Percentiles rank a stretch among this genome's conserved stretches.
phyloP scores from a whole-genome alignment of 2,329 filamentous ascomycete genomes.

The Kalmusia sp. region DNA sequence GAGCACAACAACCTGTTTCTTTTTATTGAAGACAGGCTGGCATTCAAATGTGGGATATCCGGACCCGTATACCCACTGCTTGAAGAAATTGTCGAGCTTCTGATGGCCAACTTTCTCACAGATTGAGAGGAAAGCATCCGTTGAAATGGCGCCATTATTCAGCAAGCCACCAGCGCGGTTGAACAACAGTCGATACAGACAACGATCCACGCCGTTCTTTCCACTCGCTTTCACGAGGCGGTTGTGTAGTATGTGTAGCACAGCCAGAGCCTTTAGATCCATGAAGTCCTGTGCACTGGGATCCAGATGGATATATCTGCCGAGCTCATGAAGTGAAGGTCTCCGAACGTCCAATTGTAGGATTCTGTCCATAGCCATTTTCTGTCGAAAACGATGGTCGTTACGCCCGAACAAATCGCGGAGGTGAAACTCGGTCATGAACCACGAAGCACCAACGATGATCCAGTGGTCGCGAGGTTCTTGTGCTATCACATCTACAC shows the following conservation, averaged over 20 bases:
- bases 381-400: constrained; percentile 90
- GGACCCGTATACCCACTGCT: constrained; percentile 87
- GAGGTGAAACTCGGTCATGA: constrained; percentile 94
- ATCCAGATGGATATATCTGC: constrained; percentile 78
- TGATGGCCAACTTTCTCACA: constrained; percentile 90
- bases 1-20: constrained; percentile 93
- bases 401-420: constrained; percentile 91
- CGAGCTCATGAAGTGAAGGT: constrained; percentile 82
- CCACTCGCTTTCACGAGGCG: constrained; percentile 87
- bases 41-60: constrained; percentile 90
- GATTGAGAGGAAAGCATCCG: constrained; percentile 77
- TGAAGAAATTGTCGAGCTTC: constrained; percentile 88
- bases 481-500: constrained; percentile 88
- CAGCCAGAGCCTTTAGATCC: constrained; percentile 85
- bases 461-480: constrained; percentile 85
- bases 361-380: constrained; percentile 80
- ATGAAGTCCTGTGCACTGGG: constrained; percentile 90
- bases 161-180: constrained; percentile 85
- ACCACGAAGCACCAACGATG: constrained; percentile 87
- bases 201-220: constrained; percentile 81
- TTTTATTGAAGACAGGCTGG: constrained; percentile 94
- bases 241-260: constrained; percentile 93
- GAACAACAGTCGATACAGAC: constrained; percentile 84
- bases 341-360: constrained; percentile 82
- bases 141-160: constrained; percentile 72